A percentile compares a stretch with the other conserved stretches of the same genome.
phyloP scores from a whole-genome alignment of 169 alveolate genomes.

The Perkinsus chesapeaki region DNA sequence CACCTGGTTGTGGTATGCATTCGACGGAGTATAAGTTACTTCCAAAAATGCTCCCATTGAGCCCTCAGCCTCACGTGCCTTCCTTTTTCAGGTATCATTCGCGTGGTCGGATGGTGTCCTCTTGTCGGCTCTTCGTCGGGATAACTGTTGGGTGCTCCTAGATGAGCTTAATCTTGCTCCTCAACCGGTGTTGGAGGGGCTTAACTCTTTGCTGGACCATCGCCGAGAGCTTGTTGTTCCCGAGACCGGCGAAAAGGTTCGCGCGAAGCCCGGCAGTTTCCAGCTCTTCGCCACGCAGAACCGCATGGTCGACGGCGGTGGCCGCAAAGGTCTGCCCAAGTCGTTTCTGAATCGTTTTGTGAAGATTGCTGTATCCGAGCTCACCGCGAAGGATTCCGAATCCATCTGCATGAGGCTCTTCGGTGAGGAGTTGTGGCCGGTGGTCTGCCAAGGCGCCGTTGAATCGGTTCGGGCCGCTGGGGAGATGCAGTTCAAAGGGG shows the following conservation, averaged over 20 bases:
- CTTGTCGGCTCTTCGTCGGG: constrained; percentile 80
- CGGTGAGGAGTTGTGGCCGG: background rate
- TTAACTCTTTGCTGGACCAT: constrained; percentile 96
- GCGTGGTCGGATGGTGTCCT: constrained; percentile 97
- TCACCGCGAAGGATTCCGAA: constrained; percentile 64
- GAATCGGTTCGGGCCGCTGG: constrained; percentile 36
- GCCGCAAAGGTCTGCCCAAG: constrained; percentile 96
- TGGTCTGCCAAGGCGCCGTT: constrained; percentile 14
- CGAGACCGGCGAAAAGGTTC: constrained; percentile 49
- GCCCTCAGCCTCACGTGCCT: no score
- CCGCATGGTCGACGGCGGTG: constrained; percentile 92
- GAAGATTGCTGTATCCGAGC: constrained; percentile 78
- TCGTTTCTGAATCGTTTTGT: constrained; percentile 96
- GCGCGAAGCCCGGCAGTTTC: constrained; percentile 76
- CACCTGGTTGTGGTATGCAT: no score
- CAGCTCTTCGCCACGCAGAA: constrained; percentile 98
- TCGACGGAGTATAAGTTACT: no score
- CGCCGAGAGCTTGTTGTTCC: constrained; percentile 93
- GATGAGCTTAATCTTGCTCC: constrained; percentile 98
- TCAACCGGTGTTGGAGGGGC: constrained; percentile 96
- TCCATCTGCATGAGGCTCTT: constrained; percentile 61
- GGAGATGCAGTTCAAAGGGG: constrained; percentile 30
- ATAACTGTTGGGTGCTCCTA: constrained; percentile 96
- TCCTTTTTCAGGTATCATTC: constrained; percentile 10
- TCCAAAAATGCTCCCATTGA: no score